Evolutionary conservation across 805 yeast species (phyloP).

Genomic region (Barnettozyma sucrosica): DNA sequence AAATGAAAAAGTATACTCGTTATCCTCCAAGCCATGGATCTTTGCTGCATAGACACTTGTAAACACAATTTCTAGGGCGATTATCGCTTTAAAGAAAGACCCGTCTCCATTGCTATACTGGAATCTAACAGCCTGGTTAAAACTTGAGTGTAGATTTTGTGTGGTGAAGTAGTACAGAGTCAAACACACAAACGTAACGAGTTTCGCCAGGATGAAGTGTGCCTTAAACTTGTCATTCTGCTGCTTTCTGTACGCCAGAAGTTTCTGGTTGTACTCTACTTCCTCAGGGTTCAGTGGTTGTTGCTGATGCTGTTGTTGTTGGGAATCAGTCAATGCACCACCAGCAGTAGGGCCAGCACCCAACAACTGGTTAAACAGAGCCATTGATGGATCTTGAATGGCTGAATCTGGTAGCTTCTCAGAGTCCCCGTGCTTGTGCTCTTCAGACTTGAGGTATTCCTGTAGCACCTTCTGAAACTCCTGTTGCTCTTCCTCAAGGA

Average conservation of each 20-base stretch:
- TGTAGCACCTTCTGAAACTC: conserved; percentile 22
- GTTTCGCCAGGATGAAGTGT: conserved; percentile 15
- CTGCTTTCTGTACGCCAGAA: conserved; percentile 13
- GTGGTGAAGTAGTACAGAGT: conserved; percentile 11
- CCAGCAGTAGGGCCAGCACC: conserved; percentile 4
- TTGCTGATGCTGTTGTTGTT: not conserved
- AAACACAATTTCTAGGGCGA: conserved; percentile 17
- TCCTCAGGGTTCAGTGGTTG: conserved; percentile 2
- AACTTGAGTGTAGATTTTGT: conserved; percentile 11
- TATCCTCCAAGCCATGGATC: conserved; percentile 9
- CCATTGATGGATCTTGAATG: conserved; percentile 13
- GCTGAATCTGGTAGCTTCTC: not conserved
- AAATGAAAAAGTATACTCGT: conserved; percentile 21
- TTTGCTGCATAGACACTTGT: conserved; percentile 16
- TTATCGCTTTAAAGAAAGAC: conserved; percentile 15
- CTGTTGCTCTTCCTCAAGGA: conserved; percentile 10
- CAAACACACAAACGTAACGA: conserved; percentile 4
- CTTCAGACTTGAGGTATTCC: conserved; percentile 14
- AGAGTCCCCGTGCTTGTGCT: conserved; percentile 10
- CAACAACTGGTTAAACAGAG: conserved; percentile 11
- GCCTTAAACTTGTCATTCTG: conserved; percentile 23
- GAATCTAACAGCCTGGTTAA: conserved; percentile 9
- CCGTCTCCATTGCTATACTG: conserved; percentile 2
- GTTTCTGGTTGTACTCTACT: conserved; percentile 6
- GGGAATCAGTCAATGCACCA: not conserved